Base-by-base conservation (phyloP, 176 grass and related monocot genomes). In the Luzula sylvatica region DNA sequence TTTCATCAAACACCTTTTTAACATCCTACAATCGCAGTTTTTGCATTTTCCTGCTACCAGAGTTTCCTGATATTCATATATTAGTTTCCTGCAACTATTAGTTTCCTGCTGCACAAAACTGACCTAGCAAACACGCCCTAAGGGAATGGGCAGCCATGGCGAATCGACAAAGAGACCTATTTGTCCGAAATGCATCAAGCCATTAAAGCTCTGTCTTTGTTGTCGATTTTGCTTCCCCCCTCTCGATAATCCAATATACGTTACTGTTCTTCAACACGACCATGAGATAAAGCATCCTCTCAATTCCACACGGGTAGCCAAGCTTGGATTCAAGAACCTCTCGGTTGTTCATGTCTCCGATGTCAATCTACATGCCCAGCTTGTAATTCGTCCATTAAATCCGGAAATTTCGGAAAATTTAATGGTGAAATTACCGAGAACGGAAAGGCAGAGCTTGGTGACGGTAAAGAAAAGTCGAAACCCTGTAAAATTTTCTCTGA, bases 251-350 rank as follows among this genome's bases (percentile, higher is more conserved):
- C 39, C 76, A 18, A 67, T 88, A 66, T 67, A 73, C 41, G 77
- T 95, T 42, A 85, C 89, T 43, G 67, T 95, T 8, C 80, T 95
- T 40, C 89, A 85, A 71, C 89, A 95, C 70, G 58, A 59, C 1
- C 75, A 74, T 77, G 89, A 95, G 70, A 69, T 38, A 39, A 55
- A 72, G 16, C 89, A 95, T 49, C 89, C 83, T 3, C 89, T 95
- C 29, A 95, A 87, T 65, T 95, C 89, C 25, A 82, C 68, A 18
- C 78, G 83, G 1, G 56, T 95, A 18, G 89, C 77, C n/a, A 73
- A 79, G 55, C 66, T 95, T 22, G 83, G 89, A 15, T 75, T 88
- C 42, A 79, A 67, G 61, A 95, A 95, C 42, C 60, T 95, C 62
- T 14, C 64, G 4, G 66, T 95, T 4, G 45, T 52, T 5, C 66